Evolutionary conservation across 768 basidiomycete genomes (phyloP), one percentile per base, ranked within the genome.

Genomic region (Termitomyces sp.): DNA sequence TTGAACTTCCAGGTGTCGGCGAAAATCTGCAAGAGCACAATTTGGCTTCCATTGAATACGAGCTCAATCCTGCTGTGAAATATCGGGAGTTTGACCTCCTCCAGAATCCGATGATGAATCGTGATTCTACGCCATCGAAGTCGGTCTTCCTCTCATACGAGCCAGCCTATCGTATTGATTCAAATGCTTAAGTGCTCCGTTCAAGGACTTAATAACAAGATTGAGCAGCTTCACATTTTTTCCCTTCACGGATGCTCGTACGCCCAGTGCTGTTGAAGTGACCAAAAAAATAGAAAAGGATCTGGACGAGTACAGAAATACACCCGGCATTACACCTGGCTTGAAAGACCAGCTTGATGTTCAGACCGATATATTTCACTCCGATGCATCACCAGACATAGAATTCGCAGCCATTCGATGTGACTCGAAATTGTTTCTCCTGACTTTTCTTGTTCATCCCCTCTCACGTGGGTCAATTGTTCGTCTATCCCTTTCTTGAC

Each of bases 381-480:
- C 70, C 16, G 62, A 68, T 20, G 38, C 50, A 0, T 50, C 61
- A 3, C 67, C 69, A 1, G 67, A 68, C 16, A 52, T 66, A 33
- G 64, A n/a, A n/a, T n/a, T n/a, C n/a, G n/a, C n/a, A n/a, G n/a
- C n/a, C n/a, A n/a, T n/a, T n/a, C n/a, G n/a, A n/a, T n/a, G n/a
- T n/a, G n/a, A n/a, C n/a, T n/a, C n/a, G n/a, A n/a, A n/a, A n/a
- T n/a, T n/a, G n/a, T n/a, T n/a, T n/a, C 40, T 81, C 15, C 45
- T 68, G 5, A 62, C 60, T 6, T 66, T 69, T 0, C 58, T 71
- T n/a, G 77, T 78, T 51, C 76, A 82, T 46, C 70, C 70, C 2
- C 72, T 80, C 57, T 79, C 76, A 10, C 66, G 80, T 12, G 81
- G 82, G 1, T 71, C 76, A 0, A 76, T 83, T 53, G 79, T 79